A percentile compares a stretch with the other conserved stretches of the same genome.
phyloP scores from a whole-genome alignment of 495 filamentous ascomycete genomes.

The Xylaria castorea region DNA sequence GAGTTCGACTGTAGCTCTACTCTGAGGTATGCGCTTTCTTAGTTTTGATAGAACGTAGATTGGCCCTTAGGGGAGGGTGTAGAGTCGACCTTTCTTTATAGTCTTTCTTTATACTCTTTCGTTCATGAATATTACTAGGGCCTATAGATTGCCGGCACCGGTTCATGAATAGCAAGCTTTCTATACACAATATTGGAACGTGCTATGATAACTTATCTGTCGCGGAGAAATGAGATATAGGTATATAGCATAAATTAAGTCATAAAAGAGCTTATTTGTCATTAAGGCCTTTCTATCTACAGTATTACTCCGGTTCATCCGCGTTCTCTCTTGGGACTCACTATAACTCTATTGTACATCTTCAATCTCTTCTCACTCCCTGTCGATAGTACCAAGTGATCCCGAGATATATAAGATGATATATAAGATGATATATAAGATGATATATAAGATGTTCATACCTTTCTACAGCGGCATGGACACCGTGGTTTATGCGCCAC shows the following conservation, averaged over 20 bases:
- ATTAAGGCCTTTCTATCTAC: neutral
- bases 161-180: neutral
- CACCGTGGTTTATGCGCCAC: conserved; percentile 75
- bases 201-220: neutral
- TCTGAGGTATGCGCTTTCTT: neutral
- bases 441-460: neutral
- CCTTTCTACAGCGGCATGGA: conserved; percentile 44
- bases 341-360: neutral
- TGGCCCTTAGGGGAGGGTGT: neutral
- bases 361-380: neutral
- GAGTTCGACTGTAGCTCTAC: neutral
- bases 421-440: too few species aligned
- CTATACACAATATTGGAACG: neutral
- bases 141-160: neutral
- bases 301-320: neutral
- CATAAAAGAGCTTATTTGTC: neutral
- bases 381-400: neutral
- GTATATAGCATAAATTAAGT: conserved; percentile 5
- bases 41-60: neutral
- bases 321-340: neutral
- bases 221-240: neutral
- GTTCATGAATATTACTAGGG: neutral
- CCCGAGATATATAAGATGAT: neutral
- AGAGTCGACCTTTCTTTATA: neutral
- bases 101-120: neutral